Conservation (phyloP, 768 basidiomycete genomes). For the Phylloporus sp. region DNA sequence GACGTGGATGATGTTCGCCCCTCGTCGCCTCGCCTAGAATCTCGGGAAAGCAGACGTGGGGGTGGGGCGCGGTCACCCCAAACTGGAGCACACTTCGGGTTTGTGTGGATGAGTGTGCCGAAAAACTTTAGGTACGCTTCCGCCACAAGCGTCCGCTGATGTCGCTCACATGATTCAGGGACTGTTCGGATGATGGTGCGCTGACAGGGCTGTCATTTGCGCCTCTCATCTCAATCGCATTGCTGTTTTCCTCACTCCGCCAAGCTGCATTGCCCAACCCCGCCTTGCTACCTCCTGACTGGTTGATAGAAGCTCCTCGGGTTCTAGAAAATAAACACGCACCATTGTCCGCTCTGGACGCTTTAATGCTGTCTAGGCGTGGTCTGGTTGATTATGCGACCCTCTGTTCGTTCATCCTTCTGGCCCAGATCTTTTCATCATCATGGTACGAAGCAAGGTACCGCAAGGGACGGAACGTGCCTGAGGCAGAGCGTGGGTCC, state of each 20-base stretch:
- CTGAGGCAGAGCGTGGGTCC: slow-evolving; percentile 69
- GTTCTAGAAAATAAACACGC: slow-evolving; percentile 43
- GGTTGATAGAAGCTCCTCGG: slow-evolving; percentile 76
- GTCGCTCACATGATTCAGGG: slow-evolving; percentile 41
- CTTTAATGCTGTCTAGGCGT: slow-evolving; percentile 65
- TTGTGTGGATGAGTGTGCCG: slow-evolving; percentile 87
- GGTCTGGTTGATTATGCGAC: slow-evolving; percentile 77
- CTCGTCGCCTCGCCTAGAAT: slow-evolving; percentile 45
- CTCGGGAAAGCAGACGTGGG: slow-evolving; percentile 43
- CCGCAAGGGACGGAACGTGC: slow-evolving; percentile 36
- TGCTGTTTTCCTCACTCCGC: slow-evolving; percentile 54
- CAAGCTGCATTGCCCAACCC: slow-evolving; percentile 27
- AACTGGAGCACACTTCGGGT: slow-evolving; percentile 56
- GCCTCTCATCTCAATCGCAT: slow-evolving; percentile 70
- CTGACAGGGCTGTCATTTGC: slow-evolving; percentile 80
- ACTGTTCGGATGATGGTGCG: slow-evolving; percentile 81
- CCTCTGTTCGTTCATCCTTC: slow-evolving; percentile 73
- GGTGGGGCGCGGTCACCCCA: slow-evolving; percentile 21
- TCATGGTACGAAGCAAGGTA: slow-evolving; percentile 65
- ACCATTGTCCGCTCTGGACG: slow-evolving; percentile 44
- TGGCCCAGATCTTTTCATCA: slow-evolving; percentile 77
- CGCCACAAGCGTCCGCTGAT: not conserved
- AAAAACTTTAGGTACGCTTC: slow-evolving; percentile 73
- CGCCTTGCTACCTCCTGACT: slow-evolving; percentile 49
- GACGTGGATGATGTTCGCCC: slow-evolving; percentile 18